Base-by-base conservation (phyloP, 2,329 filamentous ascomycete genomes). In the Sclerotinia glacialis region DNA sequence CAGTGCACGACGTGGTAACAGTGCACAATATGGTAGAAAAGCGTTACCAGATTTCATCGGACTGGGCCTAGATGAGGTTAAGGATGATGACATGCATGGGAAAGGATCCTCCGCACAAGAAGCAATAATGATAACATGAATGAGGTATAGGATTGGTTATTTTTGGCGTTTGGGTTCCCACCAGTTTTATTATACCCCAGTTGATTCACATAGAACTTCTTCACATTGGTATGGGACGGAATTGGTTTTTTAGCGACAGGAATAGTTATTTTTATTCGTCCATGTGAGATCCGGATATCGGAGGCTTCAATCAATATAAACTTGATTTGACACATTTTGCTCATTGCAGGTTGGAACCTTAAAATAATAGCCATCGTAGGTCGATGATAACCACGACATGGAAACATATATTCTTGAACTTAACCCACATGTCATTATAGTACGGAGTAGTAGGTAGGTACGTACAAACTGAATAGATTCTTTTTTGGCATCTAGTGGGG, bases 1-100 rank as follows among this genome's bases (percentile, higher is more conserved):
- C 34, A 72, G 71, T 5, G 76, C 75, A 37, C 70, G 76, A 58
- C 74, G 75, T 54, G 67, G 58, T 9, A 78, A 73, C 34, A 72
- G 71, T 5, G 76, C 75, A 37, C 70, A 75, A 58, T 74, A 76
- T 54, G 67, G 58, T 9, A 78, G 77, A 67, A 77, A 74, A 50
- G 74, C 77, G 44, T 44, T 78, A 11, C 76, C 76, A 2, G 68
- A 67, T 60, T 68, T 63, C 11, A 67, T 78, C 37, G 74, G 72
- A 42, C 68, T 78, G 47, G 75, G 74, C 14, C 67, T 78, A 42
- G 73, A 76, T 64, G 67, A 37, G 23, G 71, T 72, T 34, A 72
- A 72, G 62, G 71, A 68, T 34, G 69, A 69, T 47, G 73, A 75
- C n/a, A n/a, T n/a, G n/a, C n/a, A n/a, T n/a, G n/a, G n/a, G n/a